Conservation (phyloP, 805 yeast genomes). For the Naumovozyma dairenensis region DNA sequence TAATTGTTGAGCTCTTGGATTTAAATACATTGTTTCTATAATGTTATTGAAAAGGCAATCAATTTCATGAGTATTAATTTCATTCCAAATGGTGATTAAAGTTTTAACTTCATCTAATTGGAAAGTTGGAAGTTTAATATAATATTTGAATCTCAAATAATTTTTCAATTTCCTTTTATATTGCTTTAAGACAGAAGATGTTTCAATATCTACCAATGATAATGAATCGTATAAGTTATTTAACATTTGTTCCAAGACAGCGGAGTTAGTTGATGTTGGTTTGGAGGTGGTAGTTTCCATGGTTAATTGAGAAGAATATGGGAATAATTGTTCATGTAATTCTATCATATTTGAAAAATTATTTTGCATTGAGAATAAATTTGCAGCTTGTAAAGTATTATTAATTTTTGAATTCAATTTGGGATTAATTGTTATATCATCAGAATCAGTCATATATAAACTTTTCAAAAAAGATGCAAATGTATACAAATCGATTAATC, state of each 20-base stretch:
- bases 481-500: constrained; percentile 16
- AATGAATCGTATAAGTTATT: constrained; percentile 20
- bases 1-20: constrained; percentile 12
- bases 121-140: constrained; percentile 16
- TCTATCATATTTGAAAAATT: constrained; percentile 9
- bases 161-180: constrained; percentile 15
- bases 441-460: constrained; percentile 9
- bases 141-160: constrained; percentile 21
- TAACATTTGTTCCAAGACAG: constrained; percentile 21
- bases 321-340: background rate
- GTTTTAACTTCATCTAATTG: constrained; percentile 11
- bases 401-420: constrained; percentile 3
- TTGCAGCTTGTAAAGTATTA: constrained; percentile 23
- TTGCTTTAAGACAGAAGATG: constrained; percentile 3
- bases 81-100: constrained; percentile 19
- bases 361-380: constrained; percentile 17
- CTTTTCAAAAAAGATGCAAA: constrained; percentile 20
- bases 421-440: background rate
- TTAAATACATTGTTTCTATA: constrained; percentile 23
- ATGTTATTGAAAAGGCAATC: constrained; percentile 24
- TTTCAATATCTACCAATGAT: constrained; percentile 8
- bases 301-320: background rate
- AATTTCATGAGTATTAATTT: constrained; percentile 11
- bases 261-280: constrained; percentile 3
- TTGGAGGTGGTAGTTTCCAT: background rate